A percentile compares a stretch with the other conserved stretches of the same genome.
These are phyloP conservation scores for Phytophthora hybrid DNA, from an alignment of 352 stramenopile genomes.

Conservation along the genomic window DNA sequence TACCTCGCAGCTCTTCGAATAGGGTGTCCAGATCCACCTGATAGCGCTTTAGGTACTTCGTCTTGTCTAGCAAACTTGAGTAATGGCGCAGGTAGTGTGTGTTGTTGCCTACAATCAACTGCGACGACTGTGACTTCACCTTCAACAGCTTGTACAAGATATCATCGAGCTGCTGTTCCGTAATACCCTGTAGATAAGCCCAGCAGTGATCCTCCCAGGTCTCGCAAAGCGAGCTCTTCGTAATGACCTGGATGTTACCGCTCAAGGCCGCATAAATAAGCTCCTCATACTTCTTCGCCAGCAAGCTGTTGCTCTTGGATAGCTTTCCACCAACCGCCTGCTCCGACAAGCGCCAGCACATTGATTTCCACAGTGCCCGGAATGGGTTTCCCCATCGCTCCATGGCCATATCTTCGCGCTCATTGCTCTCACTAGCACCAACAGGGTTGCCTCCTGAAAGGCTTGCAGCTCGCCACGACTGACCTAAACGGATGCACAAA, in stretches of 20 bases:
- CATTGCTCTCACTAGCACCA: slow-evolving; percentile 64
- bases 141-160: slow-evolving; percentile 72
- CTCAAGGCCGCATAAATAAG: slow-evolving; percentile 85
- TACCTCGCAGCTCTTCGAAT: slow-evolving; percentile 82
- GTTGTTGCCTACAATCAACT: slow-evolving; percentile 78
- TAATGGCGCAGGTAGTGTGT: slow-evolving; percentile 68
- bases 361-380: slow-evolving; percentile 87
- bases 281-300: slow-evolving; percentile 80
- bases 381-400: slow-evolving; percentile 86
- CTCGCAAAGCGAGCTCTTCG: slow-evolving; percentile 72
- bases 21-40: slow-evolving; percentile 70
- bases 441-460: slow-evolving; percentile 69
- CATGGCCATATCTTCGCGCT: slow-evolving; percentile 53
- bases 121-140: slow-evolving; percentile 79
- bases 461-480: slow-evolving; percentile 84
- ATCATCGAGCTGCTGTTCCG: slow-evolving; percentile 78
- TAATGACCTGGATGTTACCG: slow-evolving; percentile 75
- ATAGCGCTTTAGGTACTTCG: slow-evolving; percentile 81
- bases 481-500: slow-evolving; percentile 74
- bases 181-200: slow-evolving; percentile 77
- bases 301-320: slow-evolving; percentile 66
- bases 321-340: slow-evolving; percentile 48
- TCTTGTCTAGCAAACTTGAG: slow-evolving; percentile 66
- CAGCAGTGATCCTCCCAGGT: slow-evolving; percentile 90
- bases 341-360: slow-evolving; percentile 86